Percentiles rank a stretch among this genome's conserved stretches.
Conservation (phyloP, 202 grass and related monocot genomes). For the Panicum virgatum region DNA sequence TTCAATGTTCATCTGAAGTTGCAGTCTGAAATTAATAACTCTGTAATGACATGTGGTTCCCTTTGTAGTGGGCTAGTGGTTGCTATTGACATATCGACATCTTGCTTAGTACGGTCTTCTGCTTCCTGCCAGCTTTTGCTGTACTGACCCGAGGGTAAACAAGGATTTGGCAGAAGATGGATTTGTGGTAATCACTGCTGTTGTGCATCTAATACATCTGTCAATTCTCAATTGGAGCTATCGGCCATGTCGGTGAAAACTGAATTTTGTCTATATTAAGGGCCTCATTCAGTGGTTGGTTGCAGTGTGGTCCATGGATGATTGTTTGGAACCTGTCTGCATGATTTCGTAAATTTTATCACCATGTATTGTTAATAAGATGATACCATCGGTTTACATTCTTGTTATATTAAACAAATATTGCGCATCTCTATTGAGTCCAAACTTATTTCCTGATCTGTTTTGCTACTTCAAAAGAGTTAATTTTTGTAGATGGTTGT, state of each 20-base stretch:
- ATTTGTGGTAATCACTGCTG: slow-evolving; percentile 43
- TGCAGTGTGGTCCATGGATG: slow-evolving; percentile 26
- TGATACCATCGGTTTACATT: too few species aligned
- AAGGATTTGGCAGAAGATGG: slow-evolving; percentile 51
- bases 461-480: neutral
- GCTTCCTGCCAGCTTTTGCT: slow-evolving; percentile 53
- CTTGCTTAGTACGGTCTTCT: slow-evolving; percentile 41
- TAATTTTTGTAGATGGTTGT: neutral
- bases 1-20: slow-evolving; percentile 40
- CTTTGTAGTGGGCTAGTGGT: slow-evolving; percentile 45
- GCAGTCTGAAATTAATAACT: slow-evolving; percentile 43
- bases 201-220: slow-evolving; percentile 41
- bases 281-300: neutral
- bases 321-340: slow-evolving; percentile 3
- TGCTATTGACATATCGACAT: slow-evolving; percentile 61
- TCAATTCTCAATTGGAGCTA: slow-evolving; percentile 42
- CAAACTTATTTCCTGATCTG: neutral
- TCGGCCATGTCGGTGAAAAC: slow-evolving; percentile 25
- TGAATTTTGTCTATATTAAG: slow-evolving; percentile 36
- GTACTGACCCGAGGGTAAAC: slow-evolving; percentile 46
- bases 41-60: slow-evolving; percentile 36
- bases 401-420: too few species aligned
- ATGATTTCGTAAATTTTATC: too few species aligned
- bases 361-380: too few species aligned
- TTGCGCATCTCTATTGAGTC: too few species aligned